These are phyloP conservation scores for Suillus lakei DNA, from an alignment of 768 basidiomycete species.

Conservation along the genomic window DNA sequence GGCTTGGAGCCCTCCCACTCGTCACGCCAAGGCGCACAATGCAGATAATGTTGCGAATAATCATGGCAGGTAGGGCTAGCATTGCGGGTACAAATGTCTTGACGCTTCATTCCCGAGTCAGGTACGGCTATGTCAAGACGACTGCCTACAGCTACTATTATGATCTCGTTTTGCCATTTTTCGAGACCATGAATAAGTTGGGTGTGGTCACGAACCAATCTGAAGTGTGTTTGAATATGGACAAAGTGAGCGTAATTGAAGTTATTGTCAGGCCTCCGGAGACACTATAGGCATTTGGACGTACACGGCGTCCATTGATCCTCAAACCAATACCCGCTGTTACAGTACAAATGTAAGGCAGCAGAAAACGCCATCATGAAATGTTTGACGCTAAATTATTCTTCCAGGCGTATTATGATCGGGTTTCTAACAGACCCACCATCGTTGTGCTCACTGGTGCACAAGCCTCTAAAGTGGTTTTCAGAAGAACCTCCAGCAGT, in stretches of 20 bases:
- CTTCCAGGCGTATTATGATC: slow-evolving; percentile 23
- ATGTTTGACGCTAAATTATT: not conserved
- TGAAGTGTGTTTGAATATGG: slow-evolving; percentile 12
- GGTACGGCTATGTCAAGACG: slow-evolving; percentile 20
- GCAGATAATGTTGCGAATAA: slow-evolving; percentile 14
- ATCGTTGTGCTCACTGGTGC: slow-evolving; percentile 29
- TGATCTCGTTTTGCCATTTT: slow-evolving; percentile 19
- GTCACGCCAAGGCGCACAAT: slow-evolving; percentile 17
- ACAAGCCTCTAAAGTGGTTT: slow-evolving; percentile 27
- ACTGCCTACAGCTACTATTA: slow-evolving; percentile 22
- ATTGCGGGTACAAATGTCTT: not conserved
- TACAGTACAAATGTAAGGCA: slow-evolving; percentile 20
- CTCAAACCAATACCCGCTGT: slow-evolving; percentile 21
- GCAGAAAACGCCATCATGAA: not conserved
- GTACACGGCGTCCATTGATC: slow-evolving; percentile 20
- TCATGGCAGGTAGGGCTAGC: slow-evolving; percentile 17
- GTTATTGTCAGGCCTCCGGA: slow-evolving; percentile 14
- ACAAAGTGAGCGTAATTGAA: not conserved
- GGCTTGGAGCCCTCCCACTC: slow-evolving; percentile 20
- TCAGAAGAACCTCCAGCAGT: slow-evolving; percentile 9
- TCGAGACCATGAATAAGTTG: slow-evolving; percentile 20
- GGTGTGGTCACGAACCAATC: slow-evolving; percentile 18
- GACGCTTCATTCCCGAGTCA: not conserved
- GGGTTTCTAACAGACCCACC: slow-evolving; percentile 24
- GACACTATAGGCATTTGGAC: slow-evolving; percentile 23